Evolutionary conservation across 2,329 filamentous ascomycete species (phyloP), one percentile per base, ranked within the genome.

Genomic region (Knufia fluminis): DNA sequence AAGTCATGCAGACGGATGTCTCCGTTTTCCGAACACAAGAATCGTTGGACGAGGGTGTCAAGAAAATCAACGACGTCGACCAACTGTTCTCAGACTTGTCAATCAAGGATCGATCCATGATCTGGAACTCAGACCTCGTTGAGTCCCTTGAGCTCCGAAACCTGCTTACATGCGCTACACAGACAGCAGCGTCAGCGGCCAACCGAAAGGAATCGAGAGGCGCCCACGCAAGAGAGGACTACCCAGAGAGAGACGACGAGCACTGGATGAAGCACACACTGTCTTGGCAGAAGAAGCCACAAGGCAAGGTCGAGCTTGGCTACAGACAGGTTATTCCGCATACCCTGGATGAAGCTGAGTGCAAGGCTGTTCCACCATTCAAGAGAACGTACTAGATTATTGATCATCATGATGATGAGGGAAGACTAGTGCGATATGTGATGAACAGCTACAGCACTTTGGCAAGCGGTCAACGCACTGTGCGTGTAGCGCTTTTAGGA

Each of bases 241-340:
- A 70, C 78, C 91, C 91, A 51, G 90, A 97, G 16, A 85, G 92
- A 75, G 87, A 97, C 66, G 92, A 98, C 66, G 77, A 83, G 70
- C 85, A 94, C 70, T 97, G 91, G 91, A 96, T 96, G 91, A 97
- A 97, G 83, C 92, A 98, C 79, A 94, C 88, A 40, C 79, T 98
- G 54, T 88, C 84, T 59, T 98, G 85, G 85, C 92, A 98, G 78
- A 94, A 88, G 83, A 68, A 83, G 66, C 86, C 90, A 28, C 91
- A 97, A 64, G 85, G 85, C 65, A 80, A 88, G 73, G 81, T 92
- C 49, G 85, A 97, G 54, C 76, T 97, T 56, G 76, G 80, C 55
- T 97, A 97, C 79, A 81, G 92, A 69, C 75, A 77, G 57, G 92
- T 98, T 54, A 84, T 86, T 55, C 77, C 76, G 59, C 82, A 79